Conservation (phyloP, 2,329 filamentous ascomycete genomes). For the Paecilomyces variotii region DNA sequence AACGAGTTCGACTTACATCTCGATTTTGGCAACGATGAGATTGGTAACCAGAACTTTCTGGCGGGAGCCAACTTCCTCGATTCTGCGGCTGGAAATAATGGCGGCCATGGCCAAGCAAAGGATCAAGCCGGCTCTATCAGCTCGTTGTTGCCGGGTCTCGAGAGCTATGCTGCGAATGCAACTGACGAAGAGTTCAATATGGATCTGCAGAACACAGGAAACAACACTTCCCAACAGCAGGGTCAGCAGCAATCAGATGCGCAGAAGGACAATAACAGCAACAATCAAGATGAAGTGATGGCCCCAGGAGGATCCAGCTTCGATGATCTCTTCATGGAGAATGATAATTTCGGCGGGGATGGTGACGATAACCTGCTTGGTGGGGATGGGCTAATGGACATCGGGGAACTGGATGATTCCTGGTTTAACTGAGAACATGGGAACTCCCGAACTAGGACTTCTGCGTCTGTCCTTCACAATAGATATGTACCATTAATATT, state of each 20-base stretch:
- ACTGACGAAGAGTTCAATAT: slow-evolving; percentile 30
- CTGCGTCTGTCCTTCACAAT: neutral
- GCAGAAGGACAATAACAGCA: slow-evolving; percentile 8
- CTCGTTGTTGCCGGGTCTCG: slow-evolving; percentile 22
- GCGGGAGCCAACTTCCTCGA: slow-evolving; percentile 23
- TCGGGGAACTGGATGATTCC: slow-evolving; percentile 33
- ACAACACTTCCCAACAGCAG: slow-evolving; percentile 9
- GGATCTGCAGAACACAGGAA: slow-evolving; percentile 23
- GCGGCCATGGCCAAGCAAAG: slow-evolving; percentile 9
- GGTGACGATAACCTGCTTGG: slow-evolving; percentile 27
- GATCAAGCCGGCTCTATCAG: slow-evolving; percentile 14
- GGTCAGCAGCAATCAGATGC: slow-evolving; percentile 7
- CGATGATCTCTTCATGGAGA: slow-evolving; percentile 38
- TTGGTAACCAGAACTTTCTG: slow-evolving; percentile 31
- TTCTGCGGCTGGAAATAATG: slow-evolving; percentile 8
- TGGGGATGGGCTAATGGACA: slow-evolving; percentile 28
- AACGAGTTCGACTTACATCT: slow-evolving; percentile 33
- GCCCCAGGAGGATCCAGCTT: slow-evolving; percentile 37
- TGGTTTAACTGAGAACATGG: slow-evolving; percentile 26
- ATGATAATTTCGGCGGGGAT: slow-evolving; percentile 27
- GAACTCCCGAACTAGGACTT: neutral
- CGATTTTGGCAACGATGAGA: slow-evolving; percentile 31
- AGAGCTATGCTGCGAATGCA: slow-evolving; percentile 22
- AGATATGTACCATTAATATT: neutral
- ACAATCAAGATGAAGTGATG: slow-evolving; percentile 26